Evolutionary conservation across 176 grass and related monocot species (phyloP).

Genomic region (Leersia perrieri): DNA sequence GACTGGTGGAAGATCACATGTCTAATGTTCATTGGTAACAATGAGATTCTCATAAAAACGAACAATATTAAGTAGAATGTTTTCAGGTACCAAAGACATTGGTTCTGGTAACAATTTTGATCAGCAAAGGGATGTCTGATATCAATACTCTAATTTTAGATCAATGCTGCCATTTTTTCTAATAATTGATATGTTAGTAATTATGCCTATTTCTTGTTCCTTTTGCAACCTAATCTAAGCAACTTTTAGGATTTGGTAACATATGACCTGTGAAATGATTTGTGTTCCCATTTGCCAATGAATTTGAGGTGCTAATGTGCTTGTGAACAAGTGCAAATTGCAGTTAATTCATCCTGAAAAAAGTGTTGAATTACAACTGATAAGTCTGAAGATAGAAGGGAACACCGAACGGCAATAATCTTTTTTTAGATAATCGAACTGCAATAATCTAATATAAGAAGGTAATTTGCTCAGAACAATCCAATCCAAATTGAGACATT

Average conservation of each 20-base stretch:
- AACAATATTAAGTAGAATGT: neutral
- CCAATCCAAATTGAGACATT: constrained; percentile 10
- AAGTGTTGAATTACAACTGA: neutral
- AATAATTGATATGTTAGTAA: neutral
- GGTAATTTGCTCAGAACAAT: neutral
- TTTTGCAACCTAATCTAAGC: neutral
- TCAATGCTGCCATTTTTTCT: neutral
- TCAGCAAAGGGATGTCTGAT: neutral
- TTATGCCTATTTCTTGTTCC: neutral
- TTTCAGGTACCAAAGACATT: neutral
- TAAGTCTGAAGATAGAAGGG: neutral
- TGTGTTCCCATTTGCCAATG: neutral
- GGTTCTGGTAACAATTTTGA: neutral
- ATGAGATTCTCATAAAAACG: neutral
- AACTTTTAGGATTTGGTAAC: neutral
- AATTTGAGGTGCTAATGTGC: neutral
- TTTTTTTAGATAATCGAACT: too few relatives aligned
- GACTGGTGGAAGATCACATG: neutral
- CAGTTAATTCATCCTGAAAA: neutral
- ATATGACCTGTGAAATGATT: neutral
- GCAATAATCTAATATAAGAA: neutral
- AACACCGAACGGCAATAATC: neutral
- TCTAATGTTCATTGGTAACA: neutral
- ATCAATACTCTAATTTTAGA: neutral
- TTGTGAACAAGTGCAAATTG: neutral